Evolutionary conservation across 2,329 filamentous ascomycete genomes (phyloP).

Genomic region (Zymoseptoria brevis): DNA sequence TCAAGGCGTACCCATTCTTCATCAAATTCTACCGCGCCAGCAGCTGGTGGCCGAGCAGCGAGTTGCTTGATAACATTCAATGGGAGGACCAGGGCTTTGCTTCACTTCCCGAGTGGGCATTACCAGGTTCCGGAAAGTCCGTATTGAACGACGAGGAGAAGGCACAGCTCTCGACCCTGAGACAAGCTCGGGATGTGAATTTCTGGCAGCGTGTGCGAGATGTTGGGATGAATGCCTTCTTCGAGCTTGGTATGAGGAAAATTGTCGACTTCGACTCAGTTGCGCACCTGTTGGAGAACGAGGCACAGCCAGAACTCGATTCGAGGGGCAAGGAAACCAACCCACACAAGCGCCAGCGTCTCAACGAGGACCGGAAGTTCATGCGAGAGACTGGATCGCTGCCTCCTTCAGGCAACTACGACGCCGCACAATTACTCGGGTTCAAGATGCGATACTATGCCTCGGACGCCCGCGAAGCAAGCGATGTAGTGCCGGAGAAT

Average conservation of each 20-base stretch:
- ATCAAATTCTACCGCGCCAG: conserved; percentile 85
- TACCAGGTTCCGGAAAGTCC: conserved; percentile 61
- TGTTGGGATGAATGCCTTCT: conserved; percentile 74
- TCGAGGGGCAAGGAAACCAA: conserved; percentile 33
- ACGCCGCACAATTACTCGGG: conserved; percentile 87
- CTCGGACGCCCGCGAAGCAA: conserved; percentile 63
- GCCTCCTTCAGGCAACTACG: conserved; percentile 77
- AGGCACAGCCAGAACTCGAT: conserved; percentile 25
- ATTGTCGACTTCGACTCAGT: conserved; percentile 50
- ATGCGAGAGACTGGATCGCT: conserved; percentile 72
- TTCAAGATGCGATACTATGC: conserved; percentile 97
- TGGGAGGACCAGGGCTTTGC: conserved; percentile 45
- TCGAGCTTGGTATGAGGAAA: conserved; percentile 71
- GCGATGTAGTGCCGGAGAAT: conserved; percentile 80
- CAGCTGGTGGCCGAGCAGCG: conserved; percentile 87
- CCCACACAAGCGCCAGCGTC: conserved; percentile 37
- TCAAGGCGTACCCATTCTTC: conserved; percentile 90
- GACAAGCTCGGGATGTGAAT: conserved; percentile 57
- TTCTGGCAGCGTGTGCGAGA: conserved; percentile 80
- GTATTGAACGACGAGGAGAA: conserved; percentile 62
- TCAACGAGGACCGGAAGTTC: conserved; percentile 60
- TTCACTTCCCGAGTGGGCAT: conserved; percentile 77
- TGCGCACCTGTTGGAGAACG: conserved; percentile 21
- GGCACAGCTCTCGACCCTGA: conserved; percentile 47
- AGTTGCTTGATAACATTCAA: conserved; percentile 43